Evolutionary conservation across 345 rosid genomes (phyloP).

Genomic region (Hibiscus tridactylites): DNA sequence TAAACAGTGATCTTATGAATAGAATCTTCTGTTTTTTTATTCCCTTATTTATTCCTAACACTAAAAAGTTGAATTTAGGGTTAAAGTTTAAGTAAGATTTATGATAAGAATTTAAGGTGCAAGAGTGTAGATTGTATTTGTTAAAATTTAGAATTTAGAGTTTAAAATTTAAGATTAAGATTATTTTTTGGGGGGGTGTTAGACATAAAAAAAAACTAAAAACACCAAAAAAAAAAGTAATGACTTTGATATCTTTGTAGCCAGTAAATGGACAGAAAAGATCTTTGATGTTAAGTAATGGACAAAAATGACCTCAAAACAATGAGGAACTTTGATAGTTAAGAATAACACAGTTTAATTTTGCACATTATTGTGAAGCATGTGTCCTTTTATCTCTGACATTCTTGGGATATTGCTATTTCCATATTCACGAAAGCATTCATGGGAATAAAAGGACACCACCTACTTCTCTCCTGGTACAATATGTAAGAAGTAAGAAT

Average conservation of each 20-base stretch:
- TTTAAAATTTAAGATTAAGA: no score
- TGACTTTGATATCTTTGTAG: slow-evolving; percentile 48
- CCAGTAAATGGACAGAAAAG: slow-evolving; percentile 55
- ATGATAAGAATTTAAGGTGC: no score
- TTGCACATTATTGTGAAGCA: background rate
- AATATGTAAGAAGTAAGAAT: slow-evolving; percentile 27
- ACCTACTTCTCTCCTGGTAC: slow-evolving; percentile 65
- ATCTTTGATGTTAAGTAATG: slow-evolving; percentile 31
- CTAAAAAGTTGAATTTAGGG: no score
- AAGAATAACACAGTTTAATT: background rate
- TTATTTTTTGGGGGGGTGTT: no score
- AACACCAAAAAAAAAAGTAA: background rate
- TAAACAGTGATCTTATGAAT: no score
- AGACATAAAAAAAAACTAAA: no score
- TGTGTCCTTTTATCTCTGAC: background rate
- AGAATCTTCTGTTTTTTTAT: no score
- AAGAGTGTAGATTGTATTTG: no score
- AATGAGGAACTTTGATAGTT: background rate
- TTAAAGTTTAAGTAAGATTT: no score
- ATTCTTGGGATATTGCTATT: background rate
- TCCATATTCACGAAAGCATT: background rate
- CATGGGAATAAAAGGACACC: slow-evolving; percentile 39
- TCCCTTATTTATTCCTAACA: no score
- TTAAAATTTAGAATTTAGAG: no score
- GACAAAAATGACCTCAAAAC: slow-evolving; percentile 11